These are phyloP conservation scores for Rhododendron williamsianum DNA, from an alignment of 148 eudicot species.

Conservation along the genomic window DNA sequence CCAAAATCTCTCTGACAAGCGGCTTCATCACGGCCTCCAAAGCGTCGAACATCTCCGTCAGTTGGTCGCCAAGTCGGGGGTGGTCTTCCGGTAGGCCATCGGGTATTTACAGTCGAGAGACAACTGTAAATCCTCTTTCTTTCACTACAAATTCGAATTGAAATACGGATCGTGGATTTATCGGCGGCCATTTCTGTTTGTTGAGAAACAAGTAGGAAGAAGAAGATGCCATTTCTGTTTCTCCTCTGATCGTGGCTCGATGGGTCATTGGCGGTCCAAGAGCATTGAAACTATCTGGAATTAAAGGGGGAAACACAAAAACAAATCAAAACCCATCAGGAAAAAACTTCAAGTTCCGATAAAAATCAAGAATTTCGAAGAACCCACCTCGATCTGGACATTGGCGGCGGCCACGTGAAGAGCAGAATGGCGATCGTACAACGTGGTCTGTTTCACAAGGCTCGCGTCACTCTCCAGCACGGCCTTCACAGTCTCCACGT, in stretches of 20 bases:
- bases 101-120: neutral
- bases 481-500: conserved; percentile 37
- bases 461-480: conserved; percentile 38
- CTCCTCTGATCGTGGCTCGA: no score
- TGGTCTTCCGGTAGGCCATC: conserved; percentile 5
- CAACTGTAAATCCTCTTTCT: no score
- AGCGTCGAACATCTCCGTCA: neutral
- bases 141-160: no score
- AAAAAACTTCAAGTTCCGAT: neutral
- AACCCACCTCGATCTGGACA: conserved; percentile 86
- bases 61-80: neutral
- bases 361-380: conserved; percentile 2
- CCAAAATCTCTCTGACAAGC: conserved; percentile 3
- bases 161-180: no score
- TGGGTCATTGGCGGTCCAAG: conserved; percentile 34
- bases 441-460: conserved; percentile 39
- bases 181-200: no score
- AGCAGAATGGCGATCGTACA: conserved; percentile 71
- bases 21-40: neutral
- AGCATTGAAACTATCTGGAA: conserved; percentile 64
- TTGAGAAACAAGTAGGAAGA: no score
- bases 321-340: conserved; percentile 13
- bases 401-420: conserved; percentile 83
- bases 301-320: neutral
- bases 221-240: no score